Base-by-base conservation (phyloP, 129 eudicot species). In the Rutidosis leptorrhynchoides region DNA sequence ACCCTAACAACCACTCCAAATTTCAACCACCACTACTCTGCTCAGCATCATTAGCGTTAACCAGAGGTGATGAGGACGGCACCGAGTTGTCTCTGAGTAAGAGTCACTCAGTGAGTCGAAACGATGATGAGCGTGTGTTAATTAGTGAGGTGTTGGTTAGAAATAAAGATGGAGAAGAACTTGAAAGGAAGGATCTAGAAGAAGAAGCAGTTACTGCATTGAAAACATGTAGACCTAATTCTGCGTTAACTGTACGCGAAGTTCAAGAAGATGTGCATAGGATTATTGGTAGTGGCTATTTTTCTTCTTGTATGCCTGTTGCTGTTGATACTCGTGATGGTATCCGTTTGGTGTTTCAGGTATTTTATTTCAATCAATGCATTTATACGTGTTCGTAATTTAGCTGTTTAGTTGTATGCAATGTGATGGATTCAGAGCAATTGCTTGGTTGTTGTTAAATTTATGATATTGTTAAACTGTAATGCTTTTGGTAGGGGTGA, bases 291-390 rank as follows among this genome's bases (percentile, higher is more conserved):
- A 88, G 86, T 65, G 99, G 99, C 0, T 93, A 82, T 68, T 93
- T 93, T 61, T 78, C 73, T 57, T 82, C 95, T 20, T 93, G 99
- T 29, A 76, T 84, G 89, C 99, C 99, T 5, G 92, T 89, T 5
- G 99, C 99, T 3, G 90, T 89, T 5, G 99, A 93, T 76, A 93
- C 99, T 23, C 84, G 96, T 26, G 99, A 93, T 45, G 99, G 99
- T 27, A 93, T 93, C 52, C 86, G 95, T 10, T 77, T 93, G 75
- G 86, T 88, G 55, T 93, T 88, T 83, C 90, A 93, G 99, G 99
- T 88, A 85, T 74, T n/a, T 2, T 22, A 11, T 20, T 42, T 56
- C 3, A 4, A 4, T 22, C 21, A 56, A 53, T 61, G 64, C 68
- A 5, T 60, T 6, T 24, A 45, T 56, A 37, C 5, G 25, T 16